Evolutionary conservation across 1,284 basidiomycete genomes (phyloP), one percentile per base, ranked within the genome.

Genomic region (Phlebopus sp.): DNA sequence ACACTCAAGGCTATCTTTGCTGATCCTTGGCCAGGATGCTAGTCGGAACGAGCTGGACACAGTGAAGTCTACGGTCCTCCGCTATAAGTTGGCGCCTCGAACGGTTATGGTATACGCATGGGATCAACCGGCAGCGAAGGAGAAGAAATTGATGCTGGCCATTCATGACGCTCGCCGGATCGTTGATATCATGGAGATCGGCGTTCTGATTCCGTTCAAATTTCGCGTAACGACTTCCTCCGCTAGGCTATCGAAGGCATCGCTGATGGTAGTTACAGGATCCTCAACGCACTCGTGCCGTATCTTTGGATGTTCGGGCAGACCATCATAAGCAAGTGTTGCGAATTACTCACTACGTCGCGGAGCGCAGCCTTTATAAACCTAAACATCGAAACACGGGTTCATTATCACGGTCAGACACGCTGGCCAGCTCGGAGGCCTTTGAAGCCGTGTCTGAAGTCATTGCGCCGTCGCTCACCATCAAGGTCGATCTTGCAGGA

Each of bases 131-230:
- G 91, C 94, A 8, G 84, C 86, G 2, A 73, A 74, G 46, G 85
- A 90, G 59, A 99, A 97, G 72, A 86, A 84, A 56, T 76, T 99
- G 35, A 70, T 82, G 44, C 71, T 99, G 13, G 70, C 69, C 13
- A 78, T 86, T 46, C 84, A 86, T 38, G 77, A 79, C 14, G 71
- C 80, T 38, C 80, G 82, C n/a, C 79, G 92, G 34, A 72, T 79
- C 19, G 75, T 99, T 46, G 97, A 99, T 63, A 86, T 97, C 51
- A 87, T 97, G 82, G 97, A 98, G 68, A 99, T 99, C 37, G 97
- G 97, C 40, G 83, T 91, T 52, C 79, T 97, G 32, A 71, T 93
- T 11, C 97, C 97, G 0, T 94, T 97, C 75, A 92, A 82, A 66
- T 90, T 98, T 64, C 71, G 74, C 40, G 87, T 88, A 59, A 54